Evolutionary conservation across 2,329 filamentous ascomycete species (phyloP).

Genomic region (Neonectria sp.): DNA sequence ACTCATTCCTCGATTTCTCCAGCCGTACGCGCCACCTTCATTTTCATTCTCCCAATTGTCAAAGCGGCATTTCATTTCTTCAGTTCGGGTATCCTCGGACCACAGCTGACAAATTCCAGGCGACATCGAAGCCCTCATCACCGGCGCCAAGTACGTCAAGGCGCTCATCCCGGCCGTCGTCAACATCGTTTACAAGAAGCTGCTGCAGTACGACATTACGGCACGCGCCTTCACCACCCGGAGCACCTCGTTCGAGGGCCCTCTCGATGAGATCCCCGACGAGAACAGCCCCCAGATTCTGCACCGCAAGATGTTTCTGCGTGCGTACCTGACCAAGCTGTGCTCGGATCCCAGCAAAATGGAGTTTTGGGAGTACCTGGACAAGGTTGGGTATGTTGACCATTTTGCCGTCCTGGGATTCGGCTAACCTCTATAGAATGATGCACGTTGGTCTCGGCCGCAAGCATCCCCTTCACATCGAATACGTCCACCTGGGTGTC

Average conservation of each 20-base stretch:
- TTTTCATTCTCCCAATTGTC: too few relatives aligned
- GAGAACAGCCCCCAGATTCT: slow-evolving; percentile 83
- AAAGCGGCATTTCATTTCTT: too few relatives aligned
- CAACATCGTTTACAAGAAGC: slow-evolving; percentile 88
- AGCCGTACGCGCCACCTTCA: slow-evolving; percentile 65
- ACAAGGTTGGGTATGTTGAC: slow-evolving; percentile 80
- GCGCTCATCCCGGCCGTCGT: slow-evolving; percentile 87
- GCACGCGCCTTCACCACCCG: slow-evolving; percentile 80
- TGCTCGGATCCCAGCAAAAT: slow-evolving; percentile 82
- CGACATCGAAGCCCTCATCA: slow-evolving; percentile 79
- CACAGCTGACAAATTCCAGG: slow-evolving; percentile 59
- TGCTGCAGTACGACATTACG: slow-evolving; percentile 86
- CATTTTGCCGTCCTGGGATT: background rate
- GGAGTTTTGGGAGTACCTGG: slow-evolving; percentile 87
- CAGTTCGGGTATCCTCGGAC: background rate
- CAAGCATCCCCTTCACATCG: slow-evolving; percentile 80
- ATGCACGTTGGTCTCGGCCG: slow-evolving; percentile 87
- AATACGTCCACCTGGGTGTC: slow-evolving; percentile 84
- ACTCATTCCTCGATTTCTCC: slow-evolving; percentile 83
- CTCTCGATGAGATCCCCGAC: slow-evolving; percentile 73
- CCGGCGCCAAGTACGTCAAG: slow-evolving; percentile 83
- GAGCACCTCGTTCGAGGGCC: slow-evolving; percentile 76
- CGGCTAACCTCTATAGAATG: slow-evolving; percentile 61
- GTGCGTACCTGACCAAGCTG: slow-evolving; percentile 82
- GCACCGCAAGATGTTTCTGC: slow-evolving; percentile 82